These are phyloP conservation scores for Neofusicoccum sp. DNA, from an alignment of 2,329 filamentous ascomycete genomes.

Conservation along the genomic window DNA sequence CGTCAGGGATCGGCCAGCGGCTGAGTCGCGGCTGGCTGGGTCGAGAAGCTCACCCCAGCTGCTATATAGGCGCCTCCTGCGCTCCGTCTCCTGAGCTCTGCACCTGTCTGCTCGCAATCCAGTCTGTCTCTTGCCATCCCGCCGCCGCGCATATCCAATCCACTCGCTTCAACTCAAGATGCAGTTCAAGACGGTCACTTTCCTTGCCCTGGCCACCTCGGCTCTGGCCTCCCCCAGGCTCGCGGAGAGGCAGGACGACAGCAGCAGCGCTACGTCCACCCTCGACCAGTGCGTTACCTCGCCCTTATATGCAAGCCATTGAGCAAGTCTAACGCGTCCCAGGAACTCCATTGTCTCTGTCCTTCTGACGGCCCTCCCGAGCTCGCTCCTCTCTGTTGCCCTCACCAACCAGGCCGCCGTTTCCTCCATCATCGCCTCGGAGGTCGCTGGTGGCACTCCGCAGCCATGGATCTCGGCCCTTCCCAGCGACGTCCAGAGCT, in stretches of 20 bases:
- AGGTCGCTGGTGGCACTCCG: conserved; percentile 46
- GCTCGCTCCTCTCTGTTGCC: conserved; percentile 42
- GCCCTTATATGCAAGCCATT: background rate
- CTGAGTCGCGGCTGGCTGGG: background rate
- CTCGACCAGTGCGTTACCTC: background rate
- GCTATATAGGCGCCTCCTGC: background rate
- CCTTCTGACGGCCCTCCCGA: conserved; percentile 49
- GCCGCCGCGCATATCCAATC: background rate
- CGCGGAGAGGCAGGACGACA: conserved; percentile 6
- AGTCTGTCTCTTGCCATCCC: background rate
- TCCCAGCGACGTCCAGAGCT: conserved; percentile 48
- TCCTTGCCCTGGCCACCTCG: conserved; percentile 35
- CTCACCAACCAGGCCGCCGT: conserved; percentile 47
- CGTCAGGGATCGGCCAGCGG: background rate
- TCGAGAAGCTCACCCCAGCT: conserved; percentile 4
- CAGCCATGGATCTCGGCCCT: conserved; percentile 50
- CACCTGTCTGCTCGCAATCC: conserved; percentile 12
- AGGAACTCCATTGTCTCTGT: conserved; percentile 26
- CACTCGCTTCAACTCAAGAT: conserved; percentile 27
- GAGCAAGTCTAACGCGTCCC: background rate
- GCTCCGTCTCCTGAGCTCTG: background rate
- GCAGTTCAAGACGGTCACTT: conserved; percentile 33
- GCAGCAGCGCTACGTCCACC: background rate
- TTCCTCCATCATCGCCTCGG: conserved; percentile 44
- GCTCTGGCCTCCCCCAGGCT: conserved; percentile 19